Evolutionary conservation across 75 land plant species (phyloP).

Genomic region (Sequoia sempervirens): DNA sequence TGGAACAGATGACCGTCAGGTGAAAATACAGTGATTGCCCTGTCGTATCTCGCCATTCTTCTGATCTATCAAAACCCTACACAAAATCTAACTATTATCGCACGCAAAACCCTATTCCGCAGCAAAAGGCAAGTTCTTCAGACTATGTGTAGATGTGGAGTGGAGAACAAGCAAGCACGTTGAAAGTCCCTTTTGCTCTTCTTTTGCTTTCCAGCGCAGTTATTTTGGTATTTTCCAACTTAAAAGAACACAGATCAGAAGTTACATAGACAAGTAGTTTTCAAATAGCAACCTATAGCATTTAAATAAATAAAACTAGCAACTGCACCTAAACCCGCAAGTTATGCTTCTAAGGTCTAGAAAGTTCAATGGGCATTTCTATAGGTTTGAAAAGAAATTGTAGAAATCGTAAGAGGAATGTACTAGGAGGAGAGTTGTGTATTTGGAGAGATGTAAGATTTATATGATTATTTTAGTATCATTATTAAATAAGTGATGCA

Average conservation of each 20-base stretch:
- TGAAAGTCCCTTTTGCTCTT: background rate
- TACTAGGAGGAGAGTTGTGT: no score
- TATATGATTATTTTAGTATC: no score
- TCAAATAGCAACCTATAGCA: no score
- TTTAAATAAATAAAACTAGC: no score
- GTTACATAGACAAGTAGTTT: background rate
- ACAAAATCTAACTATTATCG: background rate
- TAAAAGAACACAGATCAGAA: no score
- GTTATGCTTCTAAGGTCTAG: no score
- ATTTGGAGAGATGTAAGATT: no score
- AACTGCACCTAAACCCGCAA: no score
- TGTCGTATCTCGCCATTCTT: constrained; percentile 61
- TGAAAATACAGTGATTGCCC: constrained; percentile 72
- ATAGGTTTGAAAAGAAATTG: no score
- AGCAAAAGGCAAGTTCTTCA: background rate
- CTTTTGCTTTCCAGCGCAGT: background rate
- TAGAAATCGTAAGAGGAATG: no score
- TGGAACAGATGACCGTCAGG: constrained; percentile 76
- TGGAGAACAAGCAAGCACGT: background rate
- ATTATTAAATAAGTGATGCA: no score
- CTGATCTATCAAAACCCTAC: constrained; percentile 8
- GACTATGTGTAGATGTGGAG: background rate
- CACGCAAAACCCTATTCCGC: background rate
- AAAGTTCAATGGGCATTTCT: no score
- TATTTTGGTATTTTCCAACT: background rate